Evolutionary conservation across 305 asterid species (phyloP), one percentile per base, ranked within the genome.

Genomic region (Caryopteris hybrid): DNA sequence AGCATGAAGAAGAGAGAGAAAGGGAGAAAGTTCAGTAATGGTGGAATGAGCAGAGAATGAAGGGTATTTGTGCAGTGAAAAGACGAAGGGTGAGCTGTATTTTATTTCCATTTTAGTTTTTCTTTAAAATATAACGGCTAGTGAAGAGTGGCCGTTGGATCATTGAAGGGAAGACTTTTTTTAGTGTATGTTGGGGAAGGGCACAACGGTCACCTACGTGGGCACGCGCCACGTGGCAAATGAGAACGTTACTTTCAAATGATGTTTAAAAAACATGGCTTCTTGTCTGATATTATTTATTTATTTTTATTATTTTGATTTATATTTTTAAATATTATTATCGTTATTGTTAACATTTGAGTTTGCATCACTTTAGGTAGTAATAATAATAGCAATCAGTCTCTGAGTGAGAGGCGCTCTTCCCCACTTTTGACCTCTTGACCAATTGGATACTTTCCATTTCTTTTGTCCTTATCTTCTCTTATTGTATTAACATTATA

Each of bases 101-200:
- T 57, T 56, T 58, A 56, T 55, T 55, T 27, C 52, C 23, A 53
- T 14, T 69, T 47, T 52, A 46, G 50, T 61, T 27, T 53, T 45
- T 42, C 78, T 72, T 83, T 89, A 88, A 85, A 90, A 87, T 80
- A 72, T 67, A 90, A 90, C 96, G 96, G 96, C 96, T 87, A 90
- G 89, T 84, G 74, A 81, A 74, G 70, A 38, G 39, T 65, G 79
- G 75, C 81, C 85, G 85, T 82, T 82, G 81, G 85, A 78, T 77
- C 48, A 56, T 50, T 34, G 66, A 64, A 58, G 66, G 65, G 38
- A 72, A 46, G 45, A 71, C 65, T 74, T 74, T 62, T 59, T 29
- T 36, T 6, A 21, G 51, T 41, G 43, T 0, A 29, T 10, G 25
- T 13, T 10, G 70, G 74, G 53, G 27, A 54, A 59, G 39, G 66